Base-by-base conservation (phyloP, 495 filamentous ascomycete species). In the Penicillium coprophilum region DNA sequence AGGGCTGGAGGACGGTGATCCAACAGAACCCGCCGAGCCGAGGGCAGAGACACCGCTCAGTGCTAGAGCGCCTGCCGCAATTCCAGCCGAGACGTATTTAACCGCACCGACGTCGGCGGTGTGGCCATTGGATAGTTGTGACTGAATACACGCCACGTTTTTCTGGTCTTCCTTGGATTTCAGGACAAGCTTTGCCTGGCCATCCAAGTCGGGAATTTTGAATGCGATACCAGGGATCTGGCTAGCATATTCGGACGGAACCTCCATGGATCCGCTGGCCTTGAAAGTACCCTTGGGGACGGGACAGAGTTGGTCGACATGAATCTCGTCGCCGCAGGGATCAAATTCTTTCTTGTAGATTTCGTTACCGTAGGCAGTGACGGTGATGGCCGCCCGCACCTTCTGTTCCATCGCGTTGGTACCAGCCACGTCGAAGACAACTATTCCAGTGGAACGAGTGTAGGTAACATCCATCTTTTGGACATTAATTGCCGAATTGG, bases 181-280 rank as follows among this genome's bases (percentile, higher is more conserved):
- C 5, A 98, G 78, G 59, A 91, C 73, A 55, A 98, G 69, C 39
- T 86, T 92, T 34, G 90, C 94, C 71, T 89, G 75, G 32, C 93
- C 92, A 44, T 92, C 91, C 51, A 98, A 83, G 73, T 98, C 91
- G 23, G 94, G 94, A 34, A 98, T 78, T 52, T 82, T 82, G 72
- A 97, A 98, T 4, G 94, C 94, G 60, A 98, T 96, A 0, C 85
- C 80, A 9, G 94, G 94, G 51, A 98, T 93, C 68, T 88, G 69
- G 54, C 76, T 81, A 17, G 87, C 87, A 67, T 85, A 91, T 39
- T 82, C 63, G 0, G 78, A 59, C 4, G 94, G 90, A 24, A 98
- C 88, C 11, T 65, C 56, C 65, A 92, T 84, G 1, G 66, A 68
- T 9, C 92, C 93, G 27, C 71, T 73, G 4, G 94, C 91, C 13